Percentiles rank a stretch among this genome's conserved stretches.
Conservation (phyloP, 106 monocot genomes). For the Chionographis japonica region DNA sequence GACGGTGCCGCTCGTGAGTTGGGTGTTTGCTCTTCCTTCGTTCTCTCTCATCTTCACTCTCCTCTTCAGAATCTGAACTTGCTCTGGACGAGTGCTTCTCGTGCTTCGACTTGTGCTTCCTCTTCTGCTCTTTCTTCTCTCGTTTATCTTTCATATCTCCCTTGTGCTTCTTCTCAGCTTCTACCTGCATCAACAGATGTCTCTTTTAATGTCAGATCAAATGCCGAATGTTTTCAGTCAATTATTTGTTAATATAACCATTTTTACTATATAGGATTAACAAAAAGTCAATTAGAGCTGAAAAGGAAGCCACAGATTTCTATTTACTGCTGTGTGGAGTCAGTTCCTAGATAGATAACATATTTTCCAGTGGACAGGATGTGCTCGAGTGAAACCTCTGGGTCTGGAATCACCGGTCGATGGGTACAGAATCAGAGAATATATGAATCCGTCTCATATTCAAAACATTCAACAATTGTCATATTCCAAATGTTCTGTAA, state of each 20-base stretch:
- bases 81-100: conserved; percentile 16
- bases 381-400: too few relatives aligned
- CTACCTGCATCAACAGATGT: conserved; percentile 35
- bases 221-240: neutral
- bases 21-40: conserved; percentile 17
- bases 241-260: too few relatives aligned
- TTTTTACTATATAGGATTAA: neutral
- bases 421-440: too few relatives aligned
- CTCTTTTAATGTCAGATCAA: neutral
- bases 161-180: conserved; percentile 62
- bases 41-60: conserved; percentile 15
- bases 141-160: conserved; percentile 40
- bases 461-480: too few relatives aligned
- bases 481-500: too few relatives aligned
- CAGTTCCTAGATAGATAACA: too few relatives aligned
- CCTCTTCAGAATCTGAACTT: conserved; percentile 13
- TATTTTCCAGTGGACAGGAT: too few relatives aligned
- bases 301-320: too few relatives aligned
- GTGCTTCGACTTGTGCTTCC: conserved; percentile 30
- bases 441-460: too few relatives aligned
- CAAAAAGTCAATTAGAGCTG: neutral
- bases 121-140: conserved; percentile 56
- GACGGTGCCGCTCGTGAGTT: conserved; percentile 8
- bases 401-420: too few relatives aligned
- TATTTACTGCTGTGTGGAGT: too few relatives aligned